These are phyloP conservation scores for Penicillium paxilli DNA, from an alignment of 495 filamentous ascomycete genomes.

Conservation along the genomic window DNA sequence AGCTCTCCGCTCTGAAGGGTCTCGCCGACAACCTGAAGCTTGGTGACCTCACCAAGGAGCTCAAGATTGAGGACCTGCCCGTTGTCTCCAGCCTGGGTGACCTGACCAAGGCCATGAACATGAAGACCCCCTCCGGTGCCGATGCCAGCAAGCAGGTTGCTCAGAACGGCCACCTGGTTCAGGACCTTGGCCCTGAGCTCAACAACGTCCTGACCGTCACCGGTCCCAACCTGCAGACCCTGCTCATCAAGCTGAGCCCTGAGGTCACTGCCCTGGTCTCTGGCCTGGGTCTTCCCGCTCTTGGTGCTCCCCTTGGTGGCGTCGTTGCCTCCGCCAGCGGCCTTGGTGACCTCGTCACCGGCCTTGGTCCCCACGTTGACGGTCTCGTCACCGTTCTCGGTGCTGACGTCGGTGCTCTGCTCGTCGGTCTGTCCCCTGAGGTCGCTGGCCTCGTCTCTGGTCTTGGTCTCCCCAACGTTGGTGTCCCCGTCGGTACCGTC, in stretches of 20 bases:
- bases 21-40: constrained; percentile 19
- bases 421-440: constrained; percentile 35
- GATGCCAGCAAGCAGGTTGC: constrained; percentile 11
- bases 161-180: constrained; percentile 27
- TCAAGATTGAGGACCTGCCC: constrained; percentile 19
- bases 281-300: constrained; percentile 23
- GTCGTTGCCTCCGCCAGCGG: constrained; percentile 30
- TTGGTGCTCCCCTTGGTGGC: constrained; percentile 23
- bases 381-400: constrained; percentile 33
- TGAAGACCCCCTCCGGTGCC: constrained; percentile 9
- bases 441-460: constrained; percentile 32
- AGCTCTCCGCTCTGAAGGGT: constrained; percentile 13
- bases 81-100: constrained; percentile 23
- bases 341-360: constrained; percentile 31
- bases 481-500: constrained; percentile 26
- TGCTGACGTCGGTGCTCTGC: constrained; percentile 29
- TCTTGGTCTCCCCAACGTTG: constrained; percentile 30
- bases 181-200: constrained; percentile 30
- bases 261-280: constrained; percentile 26
- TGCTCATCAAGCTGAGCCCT: constrained; percentile 28
- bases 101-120: constrained; percentile 21
- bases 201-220: constrained; percentile 30
- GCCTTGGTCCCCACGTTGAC: constrained; percentile 29
- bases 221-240: constrained; percentile 19
- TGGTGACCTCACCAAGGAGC: constrained; percentile 22